These are phyloP conservation scores for Elsinoe batatas DNA, from an alignment of 2,329 filamentous ascomycete genomes.

Conservation along the genomic window DNA sequence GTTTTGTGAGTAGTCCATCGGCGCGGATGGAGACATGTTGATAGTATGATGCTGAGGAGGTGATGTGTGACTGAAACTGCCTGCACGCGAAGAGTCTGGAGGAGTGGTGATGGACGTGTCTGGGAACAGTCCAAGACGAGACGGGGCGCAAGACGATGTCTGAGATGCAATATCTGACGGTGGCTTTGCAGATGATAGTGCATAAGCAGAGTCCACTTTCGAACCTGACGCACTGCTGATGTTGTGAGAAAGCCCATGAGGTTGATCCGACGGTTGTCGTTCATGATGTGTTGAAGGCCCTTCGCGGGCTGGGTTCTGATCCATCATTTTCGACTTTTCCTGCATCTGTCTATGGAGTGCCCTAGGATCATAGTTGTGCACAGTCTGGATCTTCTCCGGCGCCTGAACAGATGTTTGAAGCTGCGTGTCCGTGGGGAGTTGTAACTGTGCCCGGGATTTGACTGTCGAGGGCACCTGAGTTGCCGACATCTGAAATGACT, in stretches of 20 bases:
- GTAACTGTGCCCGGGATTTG: not conserved
- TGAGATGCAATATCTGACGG: slow-evolving; percentile 1
- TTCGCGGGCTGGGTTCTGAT: not conserved
- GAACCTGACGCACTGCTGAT: slow-evolving; percentile 1
- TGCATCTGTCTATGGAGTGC: slow-evolving; percentile 8
- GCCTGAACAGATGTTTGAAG: not conserved
- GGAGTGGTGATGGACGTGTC: slow-evolving; percentile 6
- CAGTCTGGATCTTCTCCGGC: slow-evolving; percentile 3
- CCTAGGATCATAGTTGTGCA: slow-evolving; percentile 8
- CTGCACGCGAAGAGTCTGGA: slow-evolving; percentile 4
- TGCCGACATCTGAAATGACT: not conserved
- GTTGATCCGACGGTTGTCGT: slow-evolving; percentile 3
- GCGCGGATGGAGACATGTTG: not conserved
- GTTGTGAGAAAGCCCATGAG: slow-evolving; percentile 2
- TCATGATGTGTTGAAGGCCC: not conserved
- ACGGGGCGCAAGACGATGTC: slow-evolving; percentile 1
- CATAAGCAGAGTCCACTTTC: slow-evolving; percentile 10
- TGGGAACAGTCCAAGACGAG: slow-evolving; percentile 11
- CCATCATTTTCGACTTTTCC: not conserved
- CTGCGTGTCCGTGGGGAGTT: slow-evolving; percentile 1
- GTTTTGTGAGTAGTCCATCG: slow-evolving; percentile 5
- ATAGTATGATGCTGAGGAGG: not conserved
- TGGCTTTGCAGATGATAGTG: slow-evolving; percentile 1
- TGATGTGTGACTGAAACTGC: not conserved
- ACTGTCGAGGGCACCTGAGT: not conserved